Base-by-base conservation (phyloP, 768 basidiomycete species). In the Boletus vermiculosoides region DNA sequence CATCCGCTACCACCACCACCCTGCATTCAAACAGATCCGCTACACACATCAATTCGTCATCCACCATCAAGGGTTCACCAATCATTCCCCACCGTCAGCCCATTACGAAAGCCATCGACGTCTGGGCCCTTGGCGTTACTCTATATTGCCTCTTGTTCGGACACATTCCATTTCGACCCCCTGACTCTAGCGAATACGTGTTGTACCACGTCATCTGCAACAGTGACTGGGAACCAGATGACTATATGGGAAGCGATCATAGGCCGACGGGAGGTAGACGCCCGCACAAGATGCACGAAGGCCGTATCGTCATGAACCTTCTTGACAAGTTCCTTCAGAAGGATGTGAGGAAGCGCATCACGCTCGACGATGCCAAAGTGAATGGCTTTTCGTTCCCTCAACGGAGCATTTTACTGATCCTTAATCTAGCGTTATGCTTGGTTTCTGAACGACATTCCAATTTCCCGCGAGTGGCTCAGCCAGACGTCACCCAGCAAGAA, bases 91-190 rank as follows among this genome's bases (percentile, higher is more conserved):
- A 59, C 51, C 76, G 65, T 56, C 84, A 80, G 6, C 80, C 82
- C 4, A 88, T 97, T 50, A 93, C 93, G 40, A 93, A 94, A 70
- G 87, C 93, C 4, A 96, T 98, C 68, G 97, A 99, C 67, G 84
- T 99, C 34, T 99, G 97, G 97, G 96, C 97, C 0, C 81, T 99
- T 3, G 97, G 97, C 23, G 90, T 98, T 31, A 99, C 97, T 2
- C 78, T 98, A 5, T 98, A 93, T 73, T 96, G 94, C 68, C 82
- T 98, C 45, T 80, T 98, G 2, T 98, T 96, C 62, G 97, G 94
- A 11, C 77, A 76, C 54, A 83, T 88, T 2, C 96, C 96, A 2
- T 98, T 94, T 72, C 75, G 77, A 31, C 81, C 81, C 1, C 70
- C 75, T n/a, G 74, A 70, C 49, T 73, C 73, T 15, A 82, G 78